These are phyloP conservation scores for Diutina sp. DNA, from an alignment of 1,139 yeast genomes.

Conservation along the genomic window DNA sequence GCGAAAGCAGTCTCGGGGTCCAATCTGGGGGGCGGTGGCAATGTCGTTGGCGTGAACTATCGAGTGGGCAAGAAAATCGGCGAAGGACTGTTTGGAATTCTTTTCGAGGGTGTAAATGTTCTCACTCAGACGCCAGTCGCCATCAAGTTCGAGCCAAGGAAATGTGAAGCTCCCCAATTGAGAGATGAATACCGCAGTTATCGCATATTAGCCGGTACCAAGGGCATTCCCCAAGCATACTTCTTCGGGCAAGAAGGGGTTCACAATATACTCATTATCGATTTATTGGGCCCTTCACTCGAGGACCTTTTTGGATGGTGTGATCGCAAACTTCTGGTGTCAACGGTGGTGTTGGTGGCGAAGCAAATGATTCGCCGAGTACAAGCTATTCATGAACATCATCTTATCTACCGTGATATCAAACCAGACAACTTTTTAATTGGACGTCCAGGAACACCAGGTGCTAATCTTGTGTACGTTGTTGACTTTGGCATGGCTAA, in stretches of 20 bases:
- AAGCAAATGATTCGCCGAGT: conserved; percentile 1
- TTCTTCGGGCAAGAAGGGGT: conserved; percentile 75
- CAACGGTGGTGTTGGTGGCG: conserved; percentile 46
- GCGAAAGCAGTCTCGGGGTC: neutral
- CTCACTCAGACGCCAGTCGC: conserved; percentile 69
- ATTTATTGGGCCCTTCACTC: conserved; percentile 61
- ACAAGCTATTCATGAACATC: neutral
- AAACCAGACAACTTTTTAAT: conserved; percentile 1
- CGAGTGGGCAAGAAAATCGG: conserved; percentile 76
- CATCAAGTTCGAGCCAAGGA: conserved; percentile 68
- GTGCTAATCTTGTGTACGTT: neutral
- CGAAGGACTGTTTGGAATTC: conserved; percentile 76
- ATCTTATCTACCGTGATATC: neutral
- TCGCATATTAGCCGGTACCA: conserved; percentile 46
- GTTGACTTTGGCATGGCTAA: conserved; percentile 49
- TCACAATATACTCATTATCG: conserved; percentile 63
- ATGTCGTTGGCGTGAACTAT: conserved; percentile 66
- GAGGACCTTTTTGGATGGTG: conserved; percentile 81
- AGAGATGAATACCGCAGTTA: conserved; percentile 70
- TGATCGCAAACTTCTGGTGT: conserved; percentile 52
- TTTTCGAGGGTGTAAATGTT: conserved; percentile 69
- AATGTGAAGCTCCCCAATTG: conserved; percentile 70
- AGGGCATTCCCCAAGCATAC: conserved; percentile 64
- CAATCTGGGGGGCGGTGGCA: neutral
- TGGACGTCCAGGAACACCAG: conserved; percentile 16